A percentile compares a stretch with the other conserved stretches of the same genome.
phyloP scores from a whole-genome alignment of 495 filamentous ascomycete species.

The Penicillium manginii region DNA sequence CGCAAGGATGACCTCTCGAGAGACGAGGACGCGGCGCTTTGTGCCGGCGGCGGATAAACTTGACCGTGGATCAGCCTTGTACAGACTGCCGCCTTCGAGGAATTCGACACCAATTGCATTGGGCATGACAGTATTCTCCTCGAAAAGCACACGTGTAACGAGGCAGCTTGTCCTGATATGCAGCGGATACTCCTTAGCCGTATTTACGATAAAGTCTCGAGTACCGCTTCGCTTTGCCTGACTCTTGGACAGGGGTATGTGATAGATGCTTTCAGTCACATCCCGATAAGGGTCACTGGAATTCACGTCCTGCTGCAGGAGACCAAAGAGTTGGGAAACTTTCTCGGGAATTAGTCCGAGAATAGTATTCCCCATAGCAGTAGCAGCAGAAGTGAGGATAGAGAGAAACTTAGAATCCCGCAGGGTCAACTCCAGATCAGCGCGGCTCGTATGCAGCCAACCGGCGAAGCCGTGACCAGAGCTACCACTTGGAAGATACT shows the following conservation, averaged over 20 bases:
- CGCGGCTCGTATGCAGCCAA: slow-evolving; percentile 48
- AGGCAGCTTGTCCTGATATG: slow-evolving; percentile 58
- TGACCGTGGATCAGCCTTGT: slow-evolving; percentile 54
- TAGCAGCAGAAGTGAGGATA: slow-evolving; percentile 18
- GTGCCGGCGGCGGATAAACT: slow-evolving; percentile 29
- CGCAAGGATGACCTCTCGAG: slow-evolving; percentile 59
- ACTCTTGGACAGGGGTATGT: slow-evolving; percentile 36
- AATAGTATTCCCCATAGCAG: neutral
- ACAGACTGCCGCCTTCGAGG: slow-evolving; percentile 57
- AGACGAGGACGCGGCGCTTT: slow-evolving; percentile 42
- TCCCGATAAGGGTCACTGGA: slow-evolving; percentile 1
- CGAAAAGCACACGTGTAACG: slow-evolving; percentile 60
- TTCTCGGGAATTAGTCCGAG: neutral
- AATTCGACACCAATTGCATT: slow-evolving; percentile 64
- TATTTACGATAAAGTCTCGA: slow-evolving; percentile 53
- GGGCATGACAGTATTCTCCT: slow-evolving; percentile 40
- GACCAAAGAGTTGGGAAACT: neutral
- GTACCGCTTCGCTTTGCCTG: slow-evolving; percentile 48
- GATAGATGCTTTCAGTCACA: slow-evolving; percentile 4
- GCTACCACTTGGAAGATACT: too few relatives aligned
- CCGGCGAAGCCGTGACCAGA: slow-evolving; percentile 42
- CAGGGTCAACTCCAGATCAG: slow-evolving; percentile 50
- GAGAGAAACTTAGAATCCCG: slow-evolving; percentile 49
- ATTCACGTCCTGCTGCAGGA: neutral
- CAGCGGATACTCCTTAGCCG: slow-evolving; percentile 55